phyloP scores from a whole-genome alignment of 208 protist species.

The Spongospora subterranea region DNA sequence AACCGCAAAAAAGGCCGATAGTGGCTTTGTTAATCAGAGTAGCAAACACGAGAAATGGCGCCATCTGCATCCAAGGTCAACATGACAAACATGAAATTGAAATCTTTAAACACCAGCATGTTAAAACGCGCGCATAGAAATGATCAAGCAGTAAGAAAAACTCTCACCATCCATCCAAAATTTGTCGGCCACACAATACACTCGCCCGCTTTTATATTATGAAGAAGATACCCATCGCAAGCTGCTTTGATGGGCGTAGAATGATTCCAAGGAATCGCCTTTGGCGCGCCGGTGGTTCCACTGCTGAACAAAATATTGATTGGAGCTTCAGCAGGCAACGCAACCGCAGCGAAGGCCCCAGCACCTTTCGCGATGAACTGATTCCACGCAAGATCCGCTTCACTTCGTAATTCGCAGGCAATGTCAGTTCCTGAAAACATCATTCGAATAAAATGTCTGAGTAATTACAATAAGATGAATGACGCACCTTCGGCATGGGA shows the following conservation, averaged over 20 bases:
- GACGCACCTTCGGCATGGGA: background rate
- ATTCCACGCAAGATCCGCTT: constrained; percentile 22
- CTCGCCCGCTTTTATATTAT: constrained; percentile 50
- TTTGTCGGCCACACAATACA: constrained; percentile 58
- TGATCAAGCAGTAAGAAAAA: background rate
- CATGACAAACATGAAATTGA: background rate
- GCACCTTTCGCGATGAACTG: background rate
- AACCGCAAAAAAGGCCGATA: constrained; percentile 45
- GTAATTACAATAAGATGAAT: no score
- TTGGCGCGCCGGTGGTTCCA: constrained; percentile 30
- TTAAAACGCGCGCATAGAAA: no score
- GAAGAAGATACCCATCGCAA: constrained; percentile 37
- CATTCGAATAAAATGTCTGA: no score
- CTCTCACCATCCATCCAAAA: constrained; percentile 26
- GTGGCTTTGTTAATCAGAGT: background rate
- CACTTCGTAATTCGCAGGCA: background rate
- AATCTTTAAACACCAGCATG: no score
- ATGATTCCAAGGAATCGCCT: constrained; percentile 58
- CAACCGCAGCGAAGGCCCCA: background rate
- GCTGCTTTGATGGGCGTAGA: constrained; percentile 22
- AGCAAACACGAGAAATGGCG: constrained; percentile 1
- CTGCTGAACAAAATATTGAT: constrained; percentile 50
- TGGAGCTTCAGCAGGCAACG: background rate
- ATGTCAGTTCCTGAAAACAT: background rate
- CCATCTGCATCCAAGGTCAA: constrained; percentile 57